Percentiles rank a stretch among this genome's conserved stretches.
Evolutionary conservation across 768 basidiomycete species (phyloP).

Genomic region (Boletus subcaerulescens): DNA sequence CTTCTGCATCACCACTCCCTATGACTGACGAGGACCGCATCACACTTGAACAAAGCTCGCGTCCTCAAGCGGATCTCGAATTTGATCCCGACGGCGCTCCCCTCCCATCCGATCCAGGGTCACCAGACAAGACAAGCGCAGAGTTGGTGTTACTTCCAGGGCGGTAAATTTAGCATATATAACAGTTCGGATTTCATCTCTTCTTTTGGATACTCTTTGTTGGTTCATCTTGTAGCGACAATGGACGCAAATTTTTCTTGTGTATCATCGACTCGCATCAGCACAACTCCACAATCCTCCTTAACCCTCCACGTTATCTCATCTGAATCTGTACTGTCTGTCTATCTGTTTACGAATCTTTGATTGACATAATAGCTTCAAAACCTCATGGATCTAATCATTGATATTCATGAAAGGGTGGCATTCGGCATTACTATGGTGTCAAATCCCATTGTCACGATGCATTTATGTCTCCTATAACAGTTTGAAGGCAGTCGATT

Average conservation of each 20-base stretch:
- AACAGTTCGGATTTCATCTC: neutral
- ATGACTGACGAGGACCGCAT: conserved; percentile 34
- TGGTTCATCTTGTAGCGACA: conserved; percentile 15
- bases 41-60: conserved; percentile 9
- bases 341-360: conserved; percentile 3
- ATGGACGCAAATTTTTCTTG: conserved; percentile 17
- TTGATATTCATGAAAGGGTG: too few species aligned
- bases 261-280: conserved; percentile 16
- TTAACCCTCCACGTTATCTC: conserved; percentile 7
- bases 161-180: conserved; percentile 30
- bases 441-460: too few species aligned
- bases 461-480: too few species aligned
- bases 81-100: conserved; percentile 47
- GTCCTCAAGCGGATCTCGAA: conserved; percentile 15
- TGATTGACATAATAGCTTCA: neutral
- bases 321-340: conserved; percentile 13
- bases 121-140: conserved; percentile 40
- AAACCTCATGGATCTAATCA: too few species aligned
- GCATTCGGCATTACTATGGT: too few species aligned
- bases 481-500: too few species aligned
- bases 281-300: conserved; percentile 1
- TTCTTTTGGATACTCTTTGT: conserved; percentile 2
- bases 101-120: conserved; percentile 36
- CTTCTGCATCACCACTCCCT: conserved; percentile 36
- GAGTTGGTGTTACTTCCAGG: conserved; percentile 45